Percentiles rank a stretch among this genome's conserved stretches.
These are phyloP conservation scores for Coleophoma eucalyptorum DNA, from an alignment of 2,329 filamentous ascomycete species.

Conservation along the genomic window DNA sequence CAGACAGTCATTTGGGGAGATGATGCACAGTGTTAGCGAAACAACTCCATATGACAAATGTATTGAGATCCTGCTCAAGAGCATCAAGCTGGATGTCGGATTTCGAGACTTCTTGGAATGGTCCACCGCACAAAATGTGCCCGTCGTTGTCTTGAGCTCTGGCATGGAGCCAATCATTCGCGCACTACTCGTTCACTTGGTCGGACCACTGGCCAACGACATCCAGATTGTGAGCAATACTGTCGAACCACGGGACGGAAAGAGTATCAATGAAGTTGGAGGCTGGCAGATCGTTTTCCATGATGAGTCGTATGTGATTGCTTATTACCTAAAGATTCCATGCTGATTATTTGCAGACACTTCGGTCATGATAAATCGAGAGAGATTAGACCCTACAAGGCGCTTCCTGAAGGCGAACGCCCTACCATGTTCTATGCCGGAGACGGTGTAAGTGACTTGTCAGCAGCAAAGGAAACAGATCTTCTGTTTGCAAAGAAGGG, in stretches of 20 bases:
- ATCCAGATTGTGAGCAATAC: slow-evolving; percentile 92
- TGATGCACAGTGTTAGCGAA: slow-evolving; percentile 75
- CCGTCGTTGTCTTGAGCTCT: slow-evolving; percentile 85
- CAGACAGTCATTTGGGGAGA: slow-evolving; percentile 82
- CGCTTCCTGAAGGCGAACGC: slow-evolving; percentile 61
- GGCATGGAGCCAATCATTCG: slow-evolving; percentile 93
- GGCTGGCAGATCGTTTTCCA: slow-evolving; percentile 89
- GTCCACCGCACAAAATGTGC: slow-evolving; percentile 77
- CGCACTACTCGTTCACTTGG: slow-evolving; percentile 72
- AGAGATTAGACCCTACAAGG: slow-evolving; percentile 83
- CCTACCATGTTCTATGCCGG: slow-evolving; percentile 93
- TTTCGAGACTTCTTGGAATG: slow-evolving; percentile 88
- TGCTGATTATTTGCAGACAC: slow-evolving; percentile 25
- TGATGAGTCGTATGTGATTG: slow-evolving; percentile 64
- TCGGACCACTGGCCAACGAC: slow-evolving; percentile 70
- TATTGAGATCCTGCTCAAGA: slow-evolving; percentile 70
- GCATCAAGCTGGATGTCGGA: slow-evolving; percentile 83
- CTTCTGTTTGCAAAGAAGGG: slow-evolving; percentile 91
- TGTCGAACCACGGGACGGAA: slow-evolving; percentile 61
- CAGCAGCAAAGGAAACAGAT: slow-evolving; percentile 88
- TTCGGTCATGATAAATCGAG: slow-evolving; percentile 98
- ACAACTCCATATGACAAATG: slow-evolving; percentile 77
- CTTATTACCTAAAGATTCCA: neutral
- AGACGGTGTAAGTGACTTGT: slow-evolving; percentile 89
- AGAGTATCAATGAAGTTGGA: slow-evolving; percentile 71